A percentile compares a stretch with the other conserved stretches of the same genome.
Conservation (phyloP, 352 stramenopile genomes). For the Phytophthora citricola region DNA sequence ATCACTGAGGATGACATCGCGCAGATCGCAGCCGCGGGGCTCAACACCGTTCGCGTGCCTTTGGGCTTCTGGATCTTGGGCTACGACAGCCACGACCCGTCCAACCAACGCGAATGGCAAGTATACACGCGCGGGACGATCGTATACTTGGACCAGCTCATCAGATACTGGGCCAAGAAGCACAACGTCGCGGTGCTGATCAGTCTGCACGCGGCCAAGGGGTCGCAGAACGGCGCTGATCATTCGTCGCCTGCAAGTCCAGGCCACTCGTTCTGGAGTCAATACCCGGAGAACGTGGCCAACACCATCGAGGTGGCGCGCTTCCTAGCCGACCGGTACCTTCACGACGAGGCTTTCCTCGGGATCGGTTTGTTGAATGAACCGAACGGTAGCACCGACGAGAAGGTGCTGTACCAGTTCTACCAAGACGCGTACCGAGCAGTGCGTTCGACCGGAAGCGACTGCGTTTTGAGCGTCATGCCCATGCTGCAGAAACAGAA, state of each 20-base stretch:
- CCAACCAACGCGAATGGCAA: conserved; percentile 44
- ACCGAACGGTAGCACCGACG: conserved; percentile 53
- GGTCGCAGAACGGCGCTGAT: conserved; percentile 61
- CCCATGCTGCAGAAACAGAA: conserved; percentile 71
- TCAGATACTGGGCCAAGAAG: conserved; percentile 50
- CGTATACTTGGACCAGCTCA: conserved; percentile 53
- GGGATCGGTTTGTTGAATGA: conserved; percentile 81
- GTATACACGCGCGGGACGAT: conserved; percentile 48
- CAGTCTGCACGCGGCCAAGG: conserved; percentile 58
- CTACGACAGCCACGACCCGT: conserved; percentile 45
- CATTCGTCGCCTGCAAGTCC: conserved; percentile 46
- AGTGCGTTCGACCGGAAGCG: conserved; percentile 59
- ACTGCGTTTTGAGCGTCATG: conserved; percentile 72
- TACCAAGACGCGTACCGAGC: conserved; percentile 74
- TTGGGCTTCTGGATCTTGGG: conserved; percentile 65
- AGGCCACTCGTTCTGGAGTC: conserved; percentile 57
- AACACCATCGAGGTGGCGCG: conserved; percentile 56
- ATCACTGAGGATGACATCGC: conserved; percentile 72
- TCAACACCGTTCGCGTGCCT: conserved; percentile 70
- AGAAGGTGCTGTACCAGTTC: conserved; percentile 67
- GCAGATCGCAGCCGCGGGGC: conserved; percentile 49
- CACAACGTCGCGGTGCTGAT: conserved; percentile 66
- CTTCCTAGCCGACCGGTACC: conserved; percentile 73
- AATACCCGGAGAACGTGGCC: conserved; percentile 68
- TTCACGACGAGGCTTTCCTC: conserved; percentile 68